Evolutionary conservation across 331 rosid genomes (phyloP).

Genomic region (Cucumis variabilis): DNA sequence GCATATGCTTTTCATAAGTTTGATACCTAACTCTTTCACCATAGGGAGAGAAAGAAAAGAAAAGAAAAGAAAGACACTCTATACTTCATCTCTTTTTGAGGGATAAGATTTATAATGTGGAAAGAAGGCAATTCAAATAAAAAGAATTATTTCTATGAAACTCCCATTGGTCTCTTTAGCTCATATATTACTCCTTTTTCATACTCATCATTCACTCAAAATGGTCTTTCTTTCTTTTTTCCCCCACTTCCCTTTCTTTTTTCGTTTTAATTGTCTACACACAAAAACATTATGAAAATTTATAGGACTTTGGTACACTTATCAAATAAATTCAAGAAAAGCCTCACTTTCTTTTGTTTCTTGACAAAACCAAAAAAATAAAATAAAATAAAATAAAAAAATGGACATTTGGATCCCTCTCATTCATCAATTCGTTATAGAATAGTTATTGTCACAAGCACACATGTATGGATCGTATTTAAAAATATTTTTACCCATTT

Average conservation of each 20-base stretch:
- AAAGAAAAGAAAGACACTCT: not conserved
- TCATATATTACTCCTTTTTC: conserved; percentile 11
- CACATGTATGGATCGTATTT: too few relatives aligned
- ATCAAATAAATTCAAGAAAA: not conserved
- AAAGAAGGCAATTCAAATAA: not conserved
- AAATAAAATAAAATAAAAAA: too few relatives aligned
- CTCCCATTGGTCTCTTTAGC: not conserved
- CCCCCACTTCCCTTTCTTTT: not conserved
- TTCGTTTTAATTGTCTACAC: not conserved
- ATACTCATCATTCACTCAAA: conserved; percentile 24
- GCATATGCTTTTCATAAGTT: not conserved
- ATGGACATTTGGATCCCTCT: not conserved
- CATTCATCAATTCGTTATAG: not conserved
- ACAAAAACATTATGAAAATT: not conserved
- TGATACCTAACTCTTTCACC: conserved; percentile 16
- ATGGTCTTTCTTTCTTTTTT: not conserved
- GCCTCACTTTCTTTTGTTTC: not conserved
- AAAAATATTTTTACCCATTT: too few relatives aligned
- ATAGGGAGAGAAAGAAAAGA: not conserved
- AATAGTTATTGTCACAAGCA: too few relatives aligned
- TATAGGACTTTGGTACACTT: not conserved
- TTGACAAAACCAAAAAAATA: too few relatives aligned
- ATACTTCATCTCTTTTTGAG: not conserved
- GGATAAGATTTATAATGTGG: not conserved
- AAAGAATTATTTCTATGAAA: not conserved